Evolutionary conservation across 225 moss, liverwort and hornwort species (phyloP).

Genomic region (Anthoceros angustus): DNA sequence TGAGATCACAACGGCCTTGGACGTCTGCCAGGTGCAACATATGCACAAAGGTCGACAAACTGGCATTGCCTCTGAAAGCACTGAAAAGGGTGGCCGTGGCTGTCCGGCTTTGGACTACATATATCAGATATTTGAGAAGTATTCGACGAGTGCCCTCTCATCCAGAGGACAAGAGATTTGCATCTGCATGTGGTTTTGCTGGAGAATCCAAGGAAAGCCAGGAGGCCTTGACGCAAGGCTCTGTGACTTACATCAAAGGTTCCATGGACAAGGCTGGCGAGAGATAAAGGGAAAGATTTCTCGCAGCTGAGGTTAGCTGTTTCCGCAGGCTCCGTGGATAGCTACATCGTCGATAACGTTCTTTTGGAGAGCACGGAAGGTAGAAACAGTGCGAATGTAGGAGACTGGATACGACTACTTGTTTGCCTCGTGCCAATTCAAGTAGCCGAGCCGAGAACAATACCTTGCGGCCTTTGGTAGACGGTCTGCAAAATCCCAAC

Average conservation of each 20-base stretch:
- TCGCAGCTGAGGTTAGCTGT: neutral
- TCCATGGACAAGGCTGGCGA: neutral
- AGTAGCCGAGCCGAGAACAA: conserved; percentile 52
- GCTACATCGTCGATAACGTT: neutral
- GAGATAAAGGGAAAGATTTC: neutral
- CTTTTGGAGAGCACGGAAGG: neutral
- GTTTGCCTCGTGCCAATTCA: conserved; percentile 46
- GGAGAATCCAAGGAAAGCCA: neutral
- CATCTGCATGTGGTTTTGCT: neutral
- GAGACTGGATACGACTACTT: conserved; percentile 25
- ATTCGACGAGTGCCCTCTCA: conserved; percentile 25
- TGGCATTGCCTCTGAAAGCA: neutral
- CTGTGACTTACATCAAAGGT: neutral
- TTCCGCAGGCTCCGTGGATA: neutral
- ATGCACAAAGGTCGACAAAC: neutral
- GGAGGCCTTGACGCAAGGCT: neutral
- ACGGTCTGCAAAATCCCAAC: conserved; percentile 33
- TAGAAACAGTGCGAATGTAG: conserved; percentile 6
- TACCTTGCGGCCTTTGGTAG: conserved; percentile 29
- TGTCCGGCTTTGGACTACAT: conserved; percentile 33
- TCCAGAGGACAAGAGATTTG: neutral
- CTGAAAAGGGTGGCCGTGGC: neutral
- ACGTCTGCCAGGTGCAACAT: conserved; percentile 25
- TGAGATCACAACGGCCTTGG: conserved; percentile 20
- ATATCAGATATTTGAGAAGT: conserved; percentile 41